These are phyloP conservation scores for Cladosporium colombiae DNA, from an alignment of 2,329 filamentous ascomycete genomes.

Conservation along the genomic window DNA sequence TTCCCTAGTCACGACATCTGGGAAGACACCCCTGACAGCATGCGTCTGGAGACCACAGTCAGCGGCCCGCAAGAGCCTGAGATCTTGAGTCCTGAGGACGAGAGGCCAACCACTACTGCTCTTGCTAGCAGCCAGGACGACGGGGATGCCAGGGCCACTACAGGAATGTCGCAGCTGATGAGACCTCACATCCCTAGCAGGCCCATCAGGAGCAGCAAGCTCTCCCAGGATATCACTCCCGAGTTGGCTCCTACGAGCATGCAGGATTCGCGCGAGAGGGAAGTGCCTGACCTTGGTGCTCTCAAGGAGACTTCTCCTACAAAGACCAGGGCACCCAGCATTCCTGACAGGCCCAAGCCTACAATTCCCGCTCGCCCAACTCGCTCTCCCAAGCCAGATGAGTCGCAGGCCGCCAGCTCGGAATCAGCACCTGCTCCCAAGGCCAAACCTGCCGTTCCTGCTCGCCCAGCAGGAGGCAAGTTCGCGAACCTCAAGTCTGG, in stretches of 20 bases:
- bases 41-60: conserved; percentile 76
- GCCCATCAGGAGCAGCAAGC: conserved; percentile 33
- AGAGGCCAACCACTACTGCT: conserved; percentile 28
- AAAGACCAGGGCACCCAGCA: conserved; percentile 54
- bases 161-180: conserved; percentile 30
- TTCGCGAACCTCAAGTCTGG: conserved; percentile 88
- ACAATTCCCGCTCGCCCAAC: conserved; percentile 60
- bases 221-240: conserved; percentile 34
- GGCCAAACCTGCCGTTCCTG: conserved; percentile 80
- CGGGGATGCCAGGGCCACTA: conserved; percentile 29
- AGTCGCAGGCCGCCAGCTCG: conserved; percentile 8
- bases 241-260: conserved; percentile 40
- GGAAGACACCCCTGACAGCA: conserved; percentile 89
- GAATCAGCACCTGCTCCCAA: conserved; percentile 53
- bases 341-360: conserved; percentile 65
- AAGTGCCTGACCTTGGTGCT: conserved; percentile 26
- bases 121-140: conserved; percentile 25
- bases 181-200: conserved; percentile 35
- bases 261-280: conserved; percentile 22
- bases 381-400: conserved; percentile 49
- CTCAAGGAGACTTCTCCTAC: conserved; percentile 44
- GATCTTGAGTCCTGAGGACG: conserved; percentile 31
- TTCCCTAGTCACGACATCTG: conserved; percentile 93
- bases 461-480: conserved; percentile 76
- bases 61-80: conserved; percentile 39